Base-by-base conservation (phyloP, 495 filamentous ascomycete species). In the Aspergillus coremiiformis region DNA sequence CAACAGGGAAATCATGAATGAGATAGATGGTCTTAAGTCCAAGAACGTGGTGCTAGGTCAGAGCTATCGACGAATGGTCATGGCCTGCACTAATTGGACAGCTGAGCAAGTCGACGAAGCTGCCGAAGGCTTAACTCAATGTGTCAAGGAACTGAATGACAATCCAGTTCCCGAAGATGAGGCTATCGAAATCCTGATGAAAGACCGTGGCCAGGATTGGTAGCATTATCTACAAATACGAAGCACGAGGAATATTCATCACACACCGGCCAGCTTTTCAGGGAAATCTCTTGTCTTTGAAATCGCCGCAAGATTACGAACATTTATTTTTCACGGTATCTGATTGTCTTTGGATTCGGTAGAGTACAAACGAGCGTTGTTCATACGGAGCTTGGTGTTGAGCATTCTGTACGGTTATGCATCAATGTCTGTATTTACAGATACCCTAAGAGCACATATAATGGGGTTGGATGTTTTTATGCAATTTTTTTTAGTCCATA, bases 201-300 rank as follows among this genome's bases (percentile, higher is more conserved):
- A 65, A 51, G 72, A 76, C 54, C 72, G 72, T 23, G 72, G 72
- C 4, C 72, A 76, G 62, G 72, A 76, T 51, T 76, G 72, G 72
- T 76, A 70, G 55, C 33, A 19, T 51, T 35, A 22, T 7, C 12
- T 27, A 37, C 26, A 53, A 41, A 43, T 49, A 47, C 27, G 12
- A 77, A 24, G 35, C 55, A 52, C 54, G n/a, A n/a, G n/a, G n/a
- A n/a, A n/a, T n/a, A 49, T 53, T 53, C 29, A 17, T 26, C 24
- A 22, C 26, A 23, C 21, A 7, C 24, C 12, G 8, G 29, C 14
- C 29, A 35, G 12, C 32, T n/a, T 35, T 35, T 35, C 39, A 27
- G 41, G 23, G 39, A 33, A 44, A 17, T 24, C 29, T 41, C 14
- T 19, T n/a, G n/a, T n/a, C 20, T 21, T 19, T 20, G 35, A 12